Conservation (phyloP, 345 rosid genomes). For the Eucalyptus sp. region DNA sequence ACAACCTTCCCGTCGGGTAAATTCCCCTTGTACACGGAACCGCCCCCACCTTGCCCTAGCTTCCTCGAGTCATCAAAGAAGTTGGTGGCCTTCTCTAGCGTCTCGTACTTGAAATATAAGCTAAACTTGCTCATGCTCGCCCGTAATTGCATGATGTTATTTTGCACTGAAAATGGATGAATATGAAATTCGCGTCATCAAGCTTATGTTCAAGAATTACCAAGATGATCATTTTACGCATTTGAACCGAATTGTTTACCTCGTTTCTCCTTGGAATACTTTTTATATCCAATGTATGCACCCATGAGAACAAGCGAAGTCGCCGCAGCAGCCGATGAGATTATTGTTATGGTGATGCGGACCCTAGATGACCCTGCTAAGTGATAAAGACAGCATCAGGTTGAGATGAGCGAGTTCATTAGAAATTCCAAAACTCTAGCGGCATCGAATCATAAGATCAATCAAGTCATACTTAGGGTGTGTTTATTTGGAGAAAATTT, state of each 20-base stretch:
- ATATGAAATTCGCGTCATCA: background rate
- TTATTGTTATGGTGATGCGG: background rate
- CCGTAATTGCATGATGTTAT: background rate
- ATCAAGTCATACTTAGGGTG: background rate
- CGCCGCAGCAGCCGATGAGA: background rate
- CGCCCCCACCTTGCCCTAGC: conserved; percentile 76
- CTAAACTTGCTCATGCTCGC: background rate
- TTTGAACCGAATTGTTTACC: background rate
- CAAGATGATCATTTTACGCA: background rate
- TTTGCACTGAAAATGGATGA: background rate
- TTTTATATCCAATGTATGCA: background rate
- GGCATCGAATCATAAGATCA: background rate
- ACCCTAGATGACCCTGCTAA: background rate
- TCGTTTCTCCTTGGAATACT: background rate
- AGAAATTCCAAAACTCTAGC: background rate
- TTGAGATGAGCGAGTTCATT: background rate
- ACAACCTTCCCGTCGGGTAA: conserved; percentile 63
- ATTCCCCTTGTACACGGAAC: conserved; percentile 66
- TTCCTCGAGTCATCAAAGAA: conserved; percentile 48
- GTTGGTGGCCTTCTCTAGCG: conserved; percentile 56
- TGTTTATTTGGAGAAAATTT: no score
- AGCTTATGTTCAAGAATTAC: background rate
- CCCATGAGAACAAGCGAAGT: background rate
- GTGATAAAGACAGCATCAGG: background rate
- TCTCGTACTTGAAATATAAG: conserved; percentile 48